Base-by-base conservation (phyloP, 2,329 filamentous ascomycete genomes). In the Trichoderma endophyticum region DNA sequence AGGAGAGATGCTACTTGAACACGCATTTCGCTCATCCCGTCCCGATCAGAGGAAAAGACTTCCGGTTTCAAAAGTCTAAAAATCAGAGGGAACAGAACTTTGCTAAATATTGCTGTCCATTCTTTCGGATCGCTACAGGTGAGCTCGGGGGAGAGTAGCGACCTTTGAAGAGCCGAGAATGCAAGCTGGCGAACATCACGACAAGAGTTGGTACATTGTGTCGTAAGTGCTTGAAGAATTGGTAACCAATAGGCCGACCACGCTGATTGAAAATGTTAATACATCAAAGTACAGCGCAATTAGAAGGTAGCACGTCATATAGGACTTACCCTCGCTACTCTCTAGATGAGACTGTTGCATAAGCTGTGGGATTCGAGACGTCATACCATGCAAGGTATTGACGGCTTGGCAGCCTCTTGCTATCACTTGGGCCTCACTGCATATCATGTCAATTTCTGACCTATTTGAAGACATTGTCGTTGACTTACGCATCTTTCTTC, bases 191-290 rank as follows among this genome's bases (percentile, higher is more conserved):
- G 91, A 72, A 99, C 93, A 77, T 98, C 95, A 70, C 95, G 92
- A 78, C 94, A 98, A 0, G 95, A 94, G 79, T 98, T 99, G 69
- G 93, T 93, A 82, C 95, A 98, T 82, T 99, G 96, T 5, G 90
- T 90, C 3, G 93, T 96, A 21, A 99, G 84, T 6, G 94, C 93
- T 76, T 94, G 90, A 82, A 99, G 96, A 30, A 99, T 94, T 2
- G 95, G 96, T 15, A 95, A 91, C 96, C 96, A 99, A 81, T 99
- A 99, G 9, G 96, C 94, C 65, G 94, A 94, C 96, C 96, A 99
- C 15, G 96, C 96, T 93, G 74, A n/a, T 61, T 6, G 26, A 39
- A 54, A 12, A 36, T 28, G 68, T 79, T 48, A 78, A 63, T 36
- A 56, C 39, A 56, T 67, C 64, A 63, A 24, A 51, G 43, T 12